Base-by-base conservation (phyloP, 257 asterid species). In the Paraleonurus japonicus region DNA sequence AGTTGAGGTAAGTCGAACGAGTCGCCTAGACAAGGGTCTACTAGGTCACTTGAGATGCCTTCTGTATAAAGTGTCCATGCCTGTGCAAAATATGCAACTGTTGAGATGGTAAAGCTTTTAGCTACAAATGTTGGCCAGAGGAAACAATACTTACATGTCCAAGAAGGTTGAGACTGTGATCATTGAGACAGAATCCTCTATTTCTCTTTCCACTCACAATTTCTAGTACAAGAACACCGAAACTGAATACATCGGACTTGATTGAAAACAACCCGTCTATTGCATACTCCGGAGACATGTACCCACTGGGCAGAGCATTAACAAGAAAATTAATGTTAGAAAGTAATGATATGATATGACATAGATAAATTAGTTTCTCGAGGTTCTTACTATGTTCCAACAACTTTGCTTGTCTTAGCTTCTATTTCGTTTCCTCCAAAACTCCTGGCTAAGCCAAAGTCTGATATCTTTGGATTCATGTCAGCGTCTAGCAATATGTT, bases 371-470 rank as follows among this genome's bases (percentile, higher is more conserved):
- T 15, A 5, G 20, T 33, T 67, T 2, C 9, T 66, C 24, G 3
- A 16, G 5, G 0, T 7, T 28, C 72, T 67, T 67, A 67, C 72
- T 67, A 67, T 67, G 66, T 67, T 67, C 72, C 61, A 15, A 67
- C 41, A 28, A 67, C 48, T 48, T 32, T 67, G 2, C 20, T 17
- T 4, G 72, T 67, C 41, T 47, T 4, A 26, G 61, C 72, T 67
- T 48, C 28, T 17, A 13, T 47, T 16, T 67, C 20, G 26, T 67
- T 28, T n/a, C 65, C 65, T 27, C 65, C 65, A 59, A 59, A 59
- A 7, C 65, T 1, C 23, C 65, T 59, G 20, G 65, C 65, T 59
- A 59, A 3, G 15, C 65, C 65, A 28, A 59, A 59, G 19, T 59
- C 65, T 7, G 65, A 59, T 15, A 59, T 59, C 15, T 59, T 59